Base-by-base conservation (phyloP, 305 asterid species). In the Fraxinus paxiana region DNA sequence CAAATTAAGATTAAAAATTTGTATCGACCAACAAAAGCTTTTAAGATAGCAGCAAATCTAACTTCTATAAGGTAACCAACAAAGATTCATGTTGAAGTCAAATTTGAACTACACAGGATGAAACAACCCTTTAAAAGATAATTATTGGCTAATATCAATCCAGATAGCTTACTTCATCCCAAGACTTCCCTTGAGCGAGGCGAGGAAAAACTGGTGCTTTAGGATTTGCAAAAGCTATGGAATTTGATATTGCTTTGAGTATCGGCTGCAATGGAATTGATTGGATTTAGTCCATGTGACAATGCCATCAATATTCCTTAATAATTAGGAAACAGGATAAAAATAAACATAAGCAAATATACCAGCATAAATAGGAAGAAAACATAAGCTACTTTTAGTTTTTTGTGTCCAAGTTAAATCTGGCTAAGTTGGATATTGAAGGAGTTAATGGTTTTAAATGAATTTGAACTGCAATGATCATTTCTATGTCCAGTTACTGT, bases 131-230 rank as follows among this genome's bases (percentile, higher is more conserved):
- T 48, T 48, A n/a, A 51, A 51, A 51, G 18, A 51, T 51, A 51
- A 51, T 51, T 15, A 4, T 15, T 15, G 22, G 5, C 61, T 51
- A n/a, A 15, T 12, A 51, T 48, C 20, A 51, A 51, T 54, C 63
- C 46, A 28, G 12, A 51, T 6, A 76, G 51, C 91, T 85, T 84
- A 86, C 90, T 37, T 79, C 86, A 56, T 86, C 89, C 91, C 91
- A 85, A 22, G 85, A 76, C 77, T 85, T 88, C 46, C 90, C 88
- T 2, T 79, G 87, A 81, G 91, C 91, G 31, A 88, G 88, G 6
- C 90, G 87, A 8, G 90, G 90, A 56, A 73, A 88, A 70, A 86
- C 84, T 6, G 88, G 90, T 8, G 84, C 91, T 78, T 85, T 88
- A 0, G 91, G 91, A 80, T 88, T 88, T 24, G 79, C 82, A 77